Conservation (phyloP, 176 grass and related monocot genomes). For the Bromus sterilis region DNA sequence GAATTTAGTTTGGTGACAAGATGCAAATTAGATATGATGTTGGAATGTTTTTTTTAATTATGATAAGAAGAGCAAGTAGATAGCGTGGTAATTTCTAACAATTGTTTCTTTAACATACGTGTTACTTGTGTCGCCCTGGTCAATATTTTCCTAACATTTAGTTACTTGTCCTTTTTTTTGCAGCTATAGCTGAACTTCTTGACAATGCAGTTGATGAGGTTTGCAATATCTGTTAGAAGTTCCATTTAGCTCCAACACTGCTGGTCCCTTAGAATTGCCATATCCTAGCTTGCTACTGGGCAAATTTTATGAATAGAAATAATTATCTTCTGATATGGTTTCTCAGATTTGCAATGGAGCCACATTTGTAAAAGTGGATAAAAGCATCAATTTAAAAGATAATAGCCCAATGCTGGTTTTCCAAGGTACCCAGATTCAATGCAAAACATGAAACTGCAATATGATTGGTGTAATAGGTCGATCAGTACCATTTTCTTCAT, state of each 20-base stretch:
- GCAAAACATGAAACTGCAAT: background rate
- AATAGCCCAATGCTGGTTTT: conserved; percentile 81
- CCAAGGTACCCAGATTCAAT: conserved; percentile 52
- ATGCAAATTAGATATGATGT: background rate
- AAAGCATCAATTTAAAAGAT: conserved; percentile 67
- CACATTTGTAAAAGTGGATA: conserved; percentile 87
- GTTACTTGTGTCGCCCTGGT: background rate
- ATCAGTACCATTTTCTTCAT: background rate
- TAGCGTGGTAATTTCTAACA: background rate
- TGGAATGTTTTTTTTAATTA: background rate
- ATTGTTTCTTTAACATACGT: background rate
- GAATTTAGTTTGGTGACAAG: background rate
- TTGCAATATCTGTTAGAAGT: conserved; percentile 4
- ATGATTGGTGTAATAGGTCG: background rate
- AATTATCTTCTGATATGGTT: conserved; percentile 19
- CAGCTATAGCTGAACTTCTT: conserved; percentile 95
- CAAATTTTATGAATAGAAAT: background rate
- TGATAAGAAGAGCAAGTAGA: background rate
- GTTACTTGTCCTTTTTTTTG: conserved; percentile 20
- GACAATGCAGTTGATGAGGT: conserved; percentile 99
- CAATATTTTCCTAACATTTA: conserved; percentile 10
- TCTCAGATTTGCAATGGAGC: conserved; percentile 80
- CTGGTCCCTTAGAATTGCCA: background rate
- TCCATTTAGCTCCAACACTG: background rate
- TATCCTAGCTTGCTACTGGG: background rate